Conservation (phyloP, 768 basidiomycete genomes). For the Termitomyces sp. region DNA sequence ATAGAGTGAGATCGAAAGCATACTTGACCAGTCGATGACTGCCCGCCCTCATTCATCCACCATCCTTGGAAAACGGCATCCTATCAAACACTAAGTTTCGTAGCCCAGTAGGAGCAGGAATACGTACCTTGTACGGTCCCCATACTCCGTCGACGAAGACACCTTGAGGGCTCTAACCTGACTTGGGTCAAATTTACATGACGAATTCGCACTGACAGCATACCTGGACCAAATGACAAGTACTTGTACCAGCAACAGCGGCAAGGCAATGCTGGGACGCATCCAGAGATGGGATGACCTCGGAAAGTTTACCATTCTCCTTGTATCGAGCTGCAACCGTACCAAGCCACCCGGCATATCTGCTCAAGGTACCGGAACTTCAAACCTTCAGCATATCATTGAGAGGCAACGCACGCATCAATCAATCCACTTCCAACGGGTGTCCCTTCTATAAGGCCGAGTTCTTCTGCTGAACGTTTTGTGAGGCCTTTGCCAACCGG, state of each 20-base stretch:
- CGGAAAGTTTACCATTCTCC: slow-evolving; percentile 46
- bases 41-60: slow-evolving; percentile 99
- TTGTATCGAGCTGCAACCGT: slow-evolving; percentile 80
- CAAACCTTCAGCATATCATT: background rate
- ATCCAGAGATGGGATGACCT: slow-evolving; percentile 51
- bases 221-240: slow-evolving; percentile 91
- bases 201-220: background rate
- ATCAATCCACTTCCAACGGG: slow-evolving; percentile 93
- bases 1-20: slow-evolving; percentile 2
- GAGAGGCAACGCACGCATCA: slow-evolving; percentile 66
- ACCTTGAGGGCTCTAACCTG: slow-evolving; percentile 61
- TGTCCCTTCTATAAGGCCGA: slow-evolving; percentile 82
- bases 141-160: slow-evolving; percentile 90
- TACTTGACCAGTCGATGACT: slow-evolving; percentile 96
- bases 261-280: slow-evolving; percentile 83
- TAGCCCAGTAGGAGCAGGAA: background rate
- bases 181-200: background rate
- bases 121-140: slow-evolving; percentile 77
- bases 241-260: slow-evolving; percentile 93
- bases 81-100: slow-evolving; percentile 24
- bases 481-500: slow-evolving; percentile 85
- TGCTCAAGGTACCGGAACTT: slow-evolving; percentile 17
- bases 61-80: slow-evolving; percentile 88
- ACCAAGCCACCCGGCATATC: slow-evolving; percentile 96
- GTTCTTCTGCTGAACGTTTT: slow-evolving; percentile 70